Conservation (phyloP, 345 rosid species). For the Hibiscus trionum region DNA sequence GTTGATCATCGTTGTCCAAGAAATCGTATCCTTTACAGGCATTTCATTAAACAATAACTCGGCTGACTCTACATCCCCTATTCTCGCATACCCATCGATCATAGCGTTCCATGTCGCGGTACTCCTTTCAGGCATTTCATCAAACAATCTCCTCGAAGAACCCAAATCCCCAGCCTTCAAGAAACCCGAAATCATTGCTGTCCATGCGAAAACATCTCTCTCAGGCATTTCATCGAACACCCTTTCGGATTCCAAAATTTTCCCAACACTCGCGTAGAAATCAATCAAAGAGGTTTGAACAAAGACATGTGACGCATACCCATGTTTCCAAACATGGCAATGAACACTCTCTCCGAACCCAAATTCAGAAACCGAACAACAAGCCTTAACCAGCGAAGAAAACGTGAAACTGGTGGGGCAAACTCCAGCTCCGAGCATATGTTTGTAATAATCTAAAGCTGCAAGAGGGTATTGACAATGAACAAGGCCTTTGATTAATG, state of each 20-base stretch:
- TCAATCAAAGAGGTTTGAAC: conserved; percentile 65
- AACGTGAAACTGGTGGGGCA: conserved; percentile 60
- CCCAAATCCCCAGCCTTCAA: conserved; percentile 31
- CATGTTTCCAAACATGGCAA: conserved; percentile 48
- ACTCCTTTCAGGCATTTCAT: conserved; percentile 48
- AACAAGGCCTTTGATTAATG: conserved; percentile 46
- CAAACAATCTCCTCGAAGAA: conserved; percentile 43
- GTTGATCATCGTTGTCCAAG: conserved; percentile 80
- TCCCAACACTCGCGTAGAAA: conserved; percentile 42
- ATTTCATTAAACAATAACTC: conserved; percentile 51
- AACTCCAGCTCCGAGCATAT: conserved; percentile 45
- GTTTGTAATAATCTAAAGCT: conserved; percentile 32
- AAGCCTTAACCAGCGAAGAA: conserved; percentile 59
- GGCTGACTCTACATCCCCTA: conserved; percentile 37
- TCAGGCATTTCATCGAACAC: conserved; percentile 76
- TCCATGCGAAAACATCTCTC: conserved; percentile 55
- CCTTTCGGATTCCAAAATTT: conserved; percentile 31
- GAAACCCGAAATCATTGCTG: conserved; percentile 45
- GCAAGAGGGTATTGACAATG: conserved; percentile 27
- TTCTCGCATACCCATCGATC: conserved; percentile 63
- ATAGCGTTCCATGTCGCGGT: conserved; percentile 56
- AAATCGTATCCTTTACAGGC: conserved; percentile 50
- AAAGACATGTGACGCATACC: conserved; percentile 45
- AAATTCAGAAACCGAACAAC: conserved; percentile 22
- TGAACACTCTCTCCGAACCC: conserved; percentile 36